phyloP scores from a whole-genome alignment of 495 filamentous ascomycete genomes.

The Tetracladium setigerum region DNA sequence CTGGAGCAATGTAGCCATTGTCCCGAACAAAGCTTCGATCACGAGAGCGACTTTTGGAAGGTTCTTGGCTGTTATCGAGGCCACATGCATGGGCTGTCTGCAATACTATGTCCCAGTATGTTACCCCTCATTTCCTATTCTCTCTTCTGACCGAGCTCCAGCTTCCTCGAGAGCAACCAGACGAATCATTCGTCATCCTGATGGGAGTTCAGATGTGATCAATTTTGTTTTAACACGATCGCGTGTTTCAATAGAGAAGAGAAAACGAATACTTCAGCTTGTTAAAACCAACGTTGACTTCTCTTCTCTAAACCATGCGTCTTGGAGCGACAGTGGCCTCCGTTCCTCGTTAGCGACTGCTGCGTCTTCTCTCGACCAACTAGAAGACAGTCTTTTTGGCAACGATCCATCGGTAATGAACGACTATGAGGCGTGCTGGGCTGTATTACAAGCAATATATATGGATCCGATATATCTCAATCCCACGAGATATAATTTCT shows the following conservation, averaged over 20 bases:
- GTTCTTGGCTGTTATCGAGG: constrained; percentile 12
- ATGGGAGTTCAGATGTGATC: constrained; percentile 1
- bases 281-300: constrained; percentile 6
- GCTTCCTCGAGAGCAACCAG: constrained; percentile 6
- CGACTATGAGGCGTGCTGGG: constrained; percentile 14
- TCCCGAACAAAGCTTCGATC: constrained; percentile 10
- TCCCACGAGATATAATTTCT: constrained; percentile 15
- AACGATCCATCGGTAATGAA: background rate
- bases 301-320: background rate
- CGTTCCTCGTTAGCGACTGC: constrained; percentile 4
- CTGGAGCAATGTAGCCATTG: constrained; percentile 11
- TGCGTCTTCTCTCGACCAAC: background rate
- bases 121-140: background rate
- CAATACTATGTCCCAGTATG: constrained; percentile 8
- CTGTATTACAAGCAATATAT: constrained; percentile 9
- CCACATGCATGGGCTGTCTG: constrained; percentile 1
- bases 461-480: constrained; percentile 10
- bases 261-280: constrained; percentile 10
- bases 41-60: constrained; percentile 15
- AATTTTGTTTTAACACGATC: constrained; percentile 14
- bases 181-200: background rate
- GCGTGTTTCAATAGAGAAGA: constrained; percentile 9
- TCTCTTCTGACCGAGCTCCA: background rate
- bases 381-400: background rate
- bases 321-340: constrained; percentile 3